These are phyloP conservation scores for Monilinia polystroma DNA, from an alignment of 2,329 filamentous ascomycete species.

Conservation along the genomic window DNA sequence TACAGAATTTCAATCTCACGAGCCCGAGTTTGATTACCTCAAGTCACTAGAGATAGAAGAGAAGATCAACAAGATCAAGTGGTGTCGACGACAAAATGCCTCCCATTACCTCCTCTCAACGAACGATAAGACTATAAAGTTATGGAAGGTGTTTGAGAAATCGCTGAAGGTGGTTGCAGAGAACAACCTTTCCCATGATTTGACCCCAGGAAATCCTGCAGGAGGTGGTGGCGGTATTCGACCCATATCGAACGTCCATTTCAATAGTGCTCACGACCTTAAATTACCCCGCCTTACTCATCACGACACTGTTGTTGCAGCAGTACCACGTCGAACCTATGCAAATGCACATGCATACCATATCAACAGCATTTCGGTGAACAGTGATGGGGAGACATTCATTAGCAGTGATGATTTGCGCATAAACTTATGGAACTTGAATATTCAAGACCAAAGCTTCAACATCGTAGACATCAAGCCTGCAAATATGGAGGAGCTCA, in stretches of 20 bases:
- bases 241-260: constrained; percentile 67
- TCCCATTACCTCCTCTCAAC: constrained; percentile 98
- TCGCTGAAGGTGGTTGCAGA: constrained; percentile 98
- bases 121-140: constrained; percentile 99
- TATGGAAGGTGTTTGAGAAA: constrained; percentile 99
- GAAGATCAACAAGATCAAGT: constrained; percentile 99
- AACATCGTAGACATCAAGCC: constrained; percentile 99
- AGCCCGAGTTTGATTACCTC: constrained; percentile 98
- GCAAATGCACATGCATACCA: constrained; percentile 98
- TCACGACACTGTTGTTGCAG: constrained; percentile 96
- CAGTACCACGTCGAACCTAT: constrained; percentile 92
- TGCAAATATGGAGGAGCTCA: constrained; percentile 99
- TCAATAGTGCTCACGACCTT: constrained; percentile 77
- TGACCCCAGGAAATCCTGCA: constrained; percentile 69
- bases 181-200: constrained; percentile 94
- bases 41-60: constrained; percentile 99
- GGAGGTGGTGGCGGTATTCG: constrained; percentile 78
- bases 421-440: constrained; percentile 98
- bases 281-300: constrained; percentile 96
- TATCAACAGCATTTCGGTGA: constrained; percentile 99
- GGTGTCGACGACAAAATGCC: constrained; percentile 96
- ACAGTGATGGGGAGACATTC: constrained; percentile 98
- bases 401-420: constrained; percentile 97
- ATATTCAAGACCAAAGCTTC: constrained; percentile 99
- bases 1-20: constrained; percentile 99